These are phyloP conservation scores for Lasiosphaeriaceae sp. DNA, from an alignment of 495 filamentous ascomycete genomes.

Conservation along the genomic window DNA sequence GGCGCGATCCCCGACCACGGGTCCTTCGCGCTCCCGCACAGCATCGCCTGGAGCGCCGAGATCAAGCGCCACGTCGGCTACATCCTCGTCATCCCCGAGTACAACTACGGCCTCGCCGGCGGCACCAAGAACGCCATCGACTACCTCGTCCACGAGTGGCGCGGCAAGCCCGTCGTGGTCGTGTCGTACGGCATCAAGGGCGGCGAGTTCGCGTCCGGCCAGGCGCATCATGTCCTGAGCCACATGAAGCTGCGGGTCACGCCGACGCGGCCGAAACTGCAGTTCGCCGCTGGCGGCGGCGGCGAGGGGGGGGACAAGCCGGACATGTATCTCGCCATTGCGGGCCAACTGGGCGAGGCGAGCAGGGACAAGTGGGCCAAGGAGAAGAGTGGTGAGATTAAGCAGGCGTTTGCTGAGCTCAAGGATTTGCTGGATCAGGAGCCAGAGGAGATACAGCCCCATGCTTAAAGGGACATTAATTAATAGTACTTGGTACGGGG, in stretches of 20 bases:
- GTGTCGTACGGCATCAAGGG: conserved; percentile 54
- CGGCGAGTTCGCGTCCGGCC: conserved; percentile 41
- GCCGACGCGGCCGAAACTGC: conserved; percentile 28
- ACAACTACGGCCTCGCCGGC: conserved; percentile 45
- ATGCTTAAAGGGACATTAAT: not conserved
- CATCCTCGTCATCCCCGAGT: conserved; percentile 53
- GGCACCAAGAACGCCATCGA: conserved; percentile 61
- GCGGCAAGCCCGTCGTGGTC: conserved; percentile 52
- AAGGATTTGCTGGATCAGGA: conserved; percentile 20
- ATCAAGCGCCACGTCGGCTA: conserved; percentile 48
- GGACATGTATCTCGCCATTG: conserved; percentile 24
- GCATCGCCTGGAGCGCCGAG: conserved; percentile 46
- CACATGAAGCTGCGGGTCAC: conserved; percentile 30
- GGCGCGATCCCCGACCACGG: conserved; percentile 38
- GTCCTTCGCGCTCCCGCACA: conserved; percentile 45
- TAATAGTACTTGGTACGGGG: not conserved
- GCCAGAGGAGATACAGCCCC: conserved; percentile 5
- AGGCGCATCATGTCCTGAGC: conserved; percentile 26
- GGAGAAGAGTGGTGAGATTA: conserved; percentile 18
- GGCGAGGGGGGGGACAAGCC: conserved; percentile 4
- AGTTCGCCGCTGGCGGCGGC: conserved; percentile 14
- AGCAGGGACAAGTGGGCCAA: conserved; percentile 24
- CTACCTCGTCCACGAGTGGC: conserved; percentile 58
- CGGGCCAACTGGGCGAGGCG: conserved; percentile 26
- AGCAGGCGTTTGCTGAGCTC: conserved; percentile 30